These are phyloP conservation scores for Scutellaria barbata DNA, from an alignment of 257 asterid genomes.

Conservation along the genomic window DNA sequence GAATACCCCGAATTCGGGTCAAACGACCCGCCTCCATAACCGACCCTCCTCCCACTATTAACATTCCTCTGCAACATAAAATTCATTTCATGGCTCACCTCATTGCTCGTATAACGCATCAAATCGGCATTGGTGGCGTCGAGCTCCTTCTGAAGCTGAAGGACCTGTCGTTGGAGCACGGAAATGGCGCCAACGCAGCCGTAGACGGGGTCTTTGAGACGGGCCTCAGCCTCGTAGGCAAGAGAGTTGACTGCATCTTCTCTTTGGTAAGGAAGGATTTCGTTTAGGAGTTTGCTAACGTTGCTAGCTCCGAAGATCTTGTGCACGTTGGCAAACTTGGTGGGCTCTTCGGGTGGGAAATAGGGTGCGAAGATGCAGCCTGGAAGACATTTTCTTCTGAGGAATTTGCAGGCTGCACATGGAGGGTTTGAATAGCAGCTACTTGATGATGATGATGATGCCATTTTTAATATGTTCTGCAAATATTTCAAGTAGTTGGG, in stretches of 20 bases:
- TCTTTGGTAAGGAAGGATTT: slow-evolving; percentile 72
- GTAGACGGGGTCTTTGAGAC: slow-evolving; percentile 78
- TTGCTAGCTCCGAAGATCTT: slow-evolving; percentile 89
- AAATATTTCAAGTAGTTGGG: not conserved
- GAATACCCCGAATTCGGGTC: slow-evolving; percentile 40
- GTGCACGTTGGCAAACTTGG: slow-evolving; percentile 77
- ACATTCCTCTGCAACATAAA: not conserved
- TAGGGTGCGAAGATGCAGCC: slow-evolving; percentile 77
- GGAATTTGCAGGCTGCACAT: slow-evolving; percentile 88
- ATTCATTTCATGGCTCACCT: slow-evolving; percentile 10
- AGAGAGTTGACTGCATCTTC: slow-evolving; percentile 90
- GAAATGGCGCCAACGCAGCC: slow-evolving; percentile 92
- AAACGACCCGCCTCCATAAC: slow-evolving; percentile 39
- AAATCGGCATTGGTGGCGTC: slow-evolving; percentile 80
- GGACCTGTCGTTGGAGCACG: slow-evolving; percentile 71
- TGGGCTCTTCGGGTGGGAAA: slow-evolving; percentile 88
- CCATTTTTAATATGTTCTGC: slow-evolving; percentile 41
- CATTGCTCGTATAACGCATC: slow-evolving; percentile 54
- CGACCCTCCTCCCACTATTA: slow-evolving; percentile 31
- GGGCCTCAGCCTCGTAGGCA: slow-evolving; percentile 88
- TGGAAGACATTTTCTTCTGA: slow-evolving; percentile 70
- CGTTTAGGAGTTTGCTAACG: slow-evolving; percentile 79
- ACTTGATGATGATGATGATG: slow-evolving; percentile 66
- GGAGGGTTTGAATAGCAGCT: slow-evolving; percentile 70
- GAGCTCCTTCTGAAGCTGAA: slow-evolving; percentile 73